These are phyloP conservation scores for Coccomyxa subellipsoidea DNA, from an alignment of 163 green algal genomes.

Conservation along the genomic window DNA sequence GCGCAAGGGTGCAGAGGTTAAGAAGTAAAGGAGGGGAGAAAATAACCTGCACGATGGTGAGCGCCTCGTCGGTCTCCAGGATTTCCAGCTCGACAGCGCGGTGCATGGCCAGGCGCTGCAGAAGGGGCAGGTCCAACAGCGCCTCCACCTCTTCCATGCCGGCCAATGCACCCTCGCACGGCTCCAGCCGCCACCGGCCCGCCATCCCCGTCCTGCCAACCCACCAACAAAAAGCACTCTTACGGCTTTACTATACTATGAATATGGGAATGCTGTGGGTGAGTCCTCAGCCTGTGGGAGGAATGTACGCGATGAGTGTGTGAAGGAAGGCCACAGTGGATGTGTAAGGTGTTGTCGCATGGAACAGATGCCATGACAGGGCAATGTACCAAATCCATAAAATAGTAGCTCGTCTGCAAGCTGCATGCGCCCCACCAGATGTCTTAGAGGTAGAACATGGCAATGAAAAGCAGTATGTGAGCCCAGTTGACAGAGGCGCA, in stretches of 20 bases:
- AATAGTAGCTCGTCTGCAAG: too few relatives aligned
- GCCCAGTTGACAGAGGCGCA: too few relatives aligned
- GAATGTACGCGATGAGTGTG: neutral
- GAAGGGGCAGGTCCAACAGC: conserved; percentile 28
- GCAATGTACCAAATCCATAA: too few relatives aligned
- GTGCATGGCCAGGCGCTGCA: conserved; percentile 29
- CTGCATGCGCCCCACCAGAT: too few relatives aligned
- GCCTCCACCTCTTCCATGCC: conserved; percentile 16
- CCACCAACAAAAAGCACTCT: neutral
- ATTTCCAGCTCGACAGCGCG: conserved; percentile 28
- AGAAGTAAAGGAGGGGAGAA: neutral
- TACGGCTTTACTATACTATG: neutral
- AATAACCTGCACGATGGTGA: conserved; percentile 19
- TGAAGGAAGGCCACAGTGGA: neutral
- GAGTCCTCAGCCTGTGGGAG: neutral
- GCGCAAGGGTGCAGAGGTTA: neutral
- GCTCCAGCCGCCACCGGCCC: conserved; percentile 35
- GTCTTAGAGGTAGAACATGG: too few relatives aligned
- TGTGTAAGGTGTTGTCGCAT: neutral
- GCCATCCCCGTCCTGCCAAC: conserved; percentile 27
- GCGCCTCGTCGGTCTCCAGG: conserved; percentile 19
- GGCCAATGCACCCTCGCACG: neutral
- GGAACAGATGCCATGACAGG: neutral
- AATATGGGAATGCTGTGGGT: neutral
- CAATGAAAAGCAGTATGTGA: too few relatives aligned